Base-by-base conservation (phyloP, 495 filamentous ascomycete species). In the Aspergillus nidulans region DNA sequence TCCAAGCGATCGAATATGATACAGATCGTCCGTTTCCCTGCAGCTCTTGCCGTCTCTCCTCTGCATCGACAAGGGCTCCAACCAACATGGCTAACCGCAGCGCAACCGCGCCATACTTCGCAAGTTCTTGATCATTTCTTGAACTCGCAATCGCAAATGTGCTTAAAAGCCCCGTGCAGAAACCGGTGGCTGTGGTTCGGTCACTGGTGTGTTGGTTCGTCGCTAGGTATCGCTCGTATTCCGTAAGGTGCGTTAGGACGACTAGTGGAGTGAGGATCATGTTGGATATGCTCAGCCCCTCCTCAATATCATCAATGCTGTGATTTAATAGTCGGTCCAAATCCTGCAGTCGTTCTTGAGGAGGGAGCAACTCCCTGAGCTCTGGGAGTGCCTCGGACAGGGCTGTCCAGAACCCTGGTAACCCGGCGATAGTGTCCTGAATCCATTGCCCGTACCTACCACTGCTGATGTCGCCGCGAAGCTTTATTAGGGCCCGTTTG, bases 81-180 rank as follows among this genome's bases (percentile, higher is more conserved):
- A 69, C 42, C 6, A 67, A 12, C 49, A 62, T 56, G 1, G 48
- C 65, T 34, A 78, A 55, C 10, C 74, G 70, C 4, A 75, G 42
- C 1, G 74, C 71, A 0, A 47, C 44, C 55, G 58, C 0, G 68
- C 62, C 0, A 62, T 69, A 52, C 70, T 59, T 18, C 60, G 54
- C 26, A 6, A 77, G 47, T 0, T 73, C 57, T 0, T 19, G n/a
- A 4, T 42, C 24, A 24, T 53, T 59, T 0, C 16, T 15, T 2
- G 67, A 48, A 51, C 62, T 60, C 6, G 70, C 55, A 1, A 75
- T 68, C 7, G 69, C 70, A 18, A 70, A 49, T 28, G 73, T 70
- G 32, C 38, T 59, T 16, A 77, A 54, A 1, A 75, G 18, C 1
- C 74, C 74, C 3, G 64, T 68, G 40, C 76, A 78, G 38, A 77